phyloP scores from a whole-genome alignment of 2,329 filamentous ascomycete genomes.

The Colletotrichum sp. region DNA sequence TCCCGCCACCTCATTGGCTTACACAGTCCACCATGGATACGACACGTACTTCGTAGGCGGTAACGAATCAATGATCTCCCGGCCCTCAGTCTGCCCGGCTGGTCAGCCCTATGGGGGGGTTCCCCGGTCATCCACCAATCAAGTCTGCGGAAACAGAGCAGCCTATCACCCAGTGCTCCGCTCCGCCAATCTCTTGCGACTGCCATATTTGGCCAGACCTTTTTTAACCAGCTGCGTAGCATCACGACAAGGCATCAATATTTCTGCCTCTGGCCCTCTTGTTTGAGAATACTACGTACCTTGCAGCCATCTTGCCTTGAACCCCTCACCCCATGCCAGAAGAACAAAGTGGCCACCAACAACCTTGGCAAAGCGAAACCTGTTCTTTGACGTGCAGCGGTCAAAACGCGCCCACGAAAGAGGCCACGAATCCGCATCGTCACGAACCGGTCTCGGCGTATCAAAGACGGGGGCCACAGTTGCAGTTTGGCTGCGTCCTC shows the following conservation, averaged over 20 bases:
- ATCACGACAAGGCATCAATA: constrained; percentile 18
- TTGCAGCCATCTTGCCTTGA: not conserved
- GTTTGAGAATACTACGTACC: not conserved
- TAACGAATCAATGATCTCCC: constrained; percentile 3
- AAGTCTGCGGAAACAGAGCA: constrained; percentile 9
- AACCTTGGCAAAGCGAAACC: not conserved
- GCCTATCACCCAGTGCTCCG: constrained; percentile 20
- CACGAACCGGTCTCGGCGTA: not conserved
- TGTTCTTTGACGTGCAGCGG: not conserved
- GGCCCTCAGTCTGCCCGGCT: constrained; percentile 1
- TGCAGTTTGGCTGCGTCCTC: not conserved
- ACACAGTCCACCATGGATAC: not conserved
- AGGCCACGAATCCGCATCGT: constrained; percentile 17
- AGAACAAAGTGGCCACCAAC: not conserved
- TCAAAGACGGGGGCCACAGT: not conserved
- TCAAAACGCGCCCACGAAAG: not conserved
- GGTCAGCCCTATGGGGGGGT: constrained; percentile 15
- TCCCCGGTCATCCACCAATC: constrained; percentile 2
- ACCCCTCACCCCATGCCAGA: not conserved
- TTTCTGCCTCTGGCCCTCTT: not conserved
- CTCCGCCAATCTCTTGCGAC: not conserved
- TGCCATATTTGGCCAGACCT: not conserved
- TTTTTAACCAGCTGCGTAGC: not conserved
- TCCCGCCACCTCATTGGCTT: not conserved
- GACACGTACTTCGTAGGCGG: constrained; percentile 4